These are phyloP conservation scores for Pelargonium australe DNA, from an alignment of 441 rosid genomes.

Conservation along the genomic window DNA sequence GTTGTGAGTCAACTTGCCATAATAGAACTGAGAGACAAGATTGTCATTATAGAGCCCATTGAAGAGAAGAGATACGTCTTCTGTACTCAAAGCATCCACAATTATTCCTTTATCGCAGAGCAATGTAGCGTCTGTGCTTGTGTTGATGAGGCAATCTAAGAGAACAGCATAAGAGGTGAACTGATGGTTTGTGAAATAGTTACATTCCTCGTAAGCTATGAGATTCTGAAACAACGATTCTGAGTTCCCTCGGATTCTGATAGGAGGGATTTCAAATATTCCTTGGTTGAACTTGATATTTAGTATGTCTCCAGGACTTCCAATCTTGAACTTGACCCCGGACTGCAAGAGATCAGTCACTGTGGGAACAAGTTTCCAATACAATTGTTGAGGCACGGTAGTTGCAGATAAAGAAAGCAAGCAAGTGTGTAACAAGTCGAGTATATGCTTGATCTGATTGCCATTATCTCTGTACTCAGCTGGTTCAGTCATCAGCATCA, in stretches of 20 bases:
- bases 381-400: not conserved
- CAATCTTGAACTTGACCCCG: not conserved
- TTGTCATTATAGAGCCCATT: not conserved
- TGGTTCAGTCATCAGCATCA: not conserved
- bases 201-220: not conserved
- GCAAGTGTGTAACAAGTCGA: not conserved
- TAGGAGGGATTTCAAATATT: not conserved
- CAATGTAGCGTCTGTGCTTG: not conserved
- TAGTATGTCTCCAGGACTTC: not conserved
- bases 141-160: not conserved
- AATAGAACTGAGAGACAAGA: not conserved
- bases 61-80: not conserved
- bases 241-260: slow-evolving; percentile 1
- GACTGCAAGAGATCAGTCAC: not conserved
- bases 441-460: not conserved
- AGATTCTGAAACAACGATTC: not conserved
- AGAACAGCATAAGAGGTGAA: not conserved
- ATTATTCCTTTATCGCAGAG: not conserved
- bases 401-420: not conserved
- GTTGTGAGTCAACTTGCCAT: not conserved
- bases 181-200: not conserved
- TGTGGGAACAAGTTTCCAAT: not conserved
- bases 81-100: not conserved
- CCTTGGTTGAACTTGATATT: not conserved
- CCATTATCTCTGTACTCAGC: not conserved